A percentile compares a stretch with the other conserved stretches of the same genome.
phyloP scores from a whole-genome alignment of 129 eudicot genomes.

The Mikania micrantha region DNA sequence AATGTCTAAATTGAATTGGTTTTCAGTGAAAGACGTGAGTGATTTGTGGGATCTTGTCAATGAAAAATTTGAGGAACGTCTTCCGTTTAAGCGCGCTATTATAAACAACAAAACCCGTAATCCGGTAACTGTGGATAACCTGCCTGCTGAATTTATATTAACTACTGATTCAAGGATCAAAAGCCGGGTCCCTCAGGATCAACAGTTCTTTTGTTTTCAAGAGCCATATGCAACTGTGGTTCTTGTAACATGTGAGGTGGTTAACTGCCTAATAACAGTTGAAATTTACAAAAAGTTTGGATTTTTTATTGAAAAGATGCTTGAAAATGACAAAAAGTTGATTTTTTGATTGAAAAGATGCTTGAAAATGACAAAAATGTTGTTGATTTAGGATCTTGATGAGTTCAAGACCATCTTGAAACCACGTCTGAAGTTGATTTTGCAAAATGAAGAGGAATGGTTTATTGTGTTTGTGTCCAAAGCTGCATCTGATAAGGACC shows the following conservation, averaged over 20 bases:
- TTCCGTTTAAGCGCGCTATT: constrained; percentile 66
- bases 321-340: background rate
- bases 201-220: constrained; percentile 76
- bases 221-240: constrained; percentile 92
- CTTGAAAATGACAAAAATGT: background rate
- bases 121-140: constrained; percentile 58
- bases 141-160: constrained; percentile 69
- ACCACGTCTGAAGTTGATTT: constrained; percentile 84
- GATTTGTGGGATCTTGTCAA: constrained; percentile 89
- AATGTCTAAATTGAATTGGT: background rate
- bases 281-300: background rate
- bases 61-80: constrained; percentile 62
- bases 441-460: constrained; percentile 98
- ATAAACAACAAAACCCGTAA: constrained; percentile 86
- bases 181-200: constrained; percentile 79
- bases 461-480: constrained; percentile 85
- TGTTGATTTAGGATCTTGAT: constrained; percentile 68
- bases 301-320: background rate
- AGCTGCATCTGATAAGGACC: constrained; percentile 71
- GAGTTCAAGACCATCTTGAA: constrained; percentile 86
- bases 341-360: background rate
- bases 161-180: constrained; percentile 85
- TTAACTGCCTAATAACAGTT: background rate
- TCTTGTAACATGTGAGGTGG: constrained; percentile 91
- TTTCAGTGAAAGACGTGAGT: constrained; percentile 90